A percentile compares a stretch with the other conserved stretches of the same genome.
Evolutionary conservation across 768 basidiomycete species (phyloP).

Genomic region (Lactarius indigo): DNA sequence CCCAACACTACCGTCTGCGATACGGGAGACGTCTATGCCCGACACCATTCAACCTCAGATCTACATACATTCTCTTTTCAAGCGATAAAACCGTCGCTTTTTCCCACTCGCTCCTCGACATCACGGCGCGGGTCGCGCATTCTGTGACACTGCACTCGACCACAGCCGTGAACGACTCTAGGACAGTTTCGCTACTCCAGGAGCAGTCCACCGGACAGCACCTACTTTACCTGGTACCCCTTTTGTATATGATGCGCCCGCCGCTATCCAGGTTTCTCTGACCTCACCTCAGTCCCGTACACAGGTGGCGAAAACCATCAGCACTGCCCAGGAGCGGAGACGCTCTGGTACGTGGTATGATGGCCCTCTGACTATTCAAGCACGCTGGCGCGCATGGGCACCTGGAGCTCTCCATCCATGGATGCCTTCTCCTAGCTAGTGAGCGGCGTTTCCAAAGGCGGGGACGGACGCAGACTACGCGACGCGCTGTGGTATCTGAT

Average conservation of each 20-base stretch:
- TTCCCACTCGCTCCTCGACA: constrained; percentile 16
- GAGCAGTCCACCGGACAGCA: constrained; percentile 21
- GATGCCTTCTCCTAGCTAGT: constrained; percentile 59
- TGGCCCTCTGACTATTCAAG: constrained; percentile 10
- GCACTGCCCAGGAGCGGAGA: constrained; percentile 7
- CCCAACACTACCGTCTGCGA: constrained; percentile 14
- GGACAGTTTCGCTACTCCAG: constrained; percentile 21
- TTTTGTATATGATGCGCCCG: neutral
- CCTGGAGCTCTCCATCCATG: constrained; percentile 38
- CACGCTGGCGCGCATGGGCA: constrained; percentile 8
- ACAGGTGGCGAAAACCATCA: constrained; percentile 15
- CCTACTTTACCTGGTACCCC: constrained; percentile 16
- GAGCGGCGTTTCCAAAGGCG: constrained; percentile 48
- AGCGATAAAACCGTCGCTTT: constrained; percentile 17
- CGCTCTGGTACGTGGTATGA: constrained; percentile 14
- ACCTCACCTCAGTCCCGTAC: constrained; percentile 18
- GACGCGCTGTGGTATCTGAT: constrained; percentile 66
- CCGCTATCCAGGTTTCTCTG: neutral
- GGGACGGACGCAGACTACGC: constrained; percentile 44
- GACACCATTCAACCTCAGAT: neutral
- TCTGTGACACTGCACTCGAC: constrained; percentile 15
- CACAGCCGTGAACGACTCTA: constrained; percentile 17
- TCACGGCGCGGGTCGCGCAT: constrained; percentile 7
- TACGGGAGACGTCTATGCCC: constrained; percentile 10
- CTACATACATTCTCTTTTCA: constrained; percentile 15